Conservation (phyloP, 2,329 filamentous ascomycete genomes). For the Clarireedia sp. region DNA sequence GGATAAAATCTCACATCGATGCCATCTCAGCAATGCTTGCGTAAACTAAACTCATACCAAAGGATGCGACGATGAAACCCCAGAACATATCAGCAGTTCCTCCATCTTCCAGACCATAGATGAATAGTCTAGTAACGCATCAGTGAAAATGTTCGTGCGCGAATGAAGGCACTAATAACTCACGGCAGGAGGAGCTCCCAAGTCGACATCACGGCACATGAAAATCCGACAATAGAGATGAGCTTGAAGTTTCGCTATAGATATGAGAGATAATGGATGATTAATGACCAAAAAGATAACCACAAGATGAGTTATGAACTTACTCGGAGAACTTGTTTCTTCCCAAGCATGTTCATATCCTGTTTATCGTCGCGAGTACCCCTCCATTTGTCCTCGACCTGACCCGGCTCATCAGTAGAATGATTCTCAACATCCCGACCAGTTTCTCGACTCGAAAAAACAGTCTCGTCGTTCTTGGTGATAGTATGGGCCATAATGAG, state of each 20-base stretch:
- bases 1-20: constrained; percentile 7
- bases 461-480: neutral
- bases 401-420: neutral
- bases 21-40: constrained; percentile 23
- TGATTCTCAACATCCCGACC: constrained; percentile 15
- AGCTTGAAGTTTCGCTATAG: constrained; percentile 33
- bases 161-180: neutral
- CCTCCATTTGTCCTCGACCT: constrained; percentile 7
- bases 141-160: neutral
- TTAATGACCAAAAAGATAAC: too few species aligned
- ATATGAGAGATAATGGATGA: neutral
- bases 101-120: constrained; percentile 13
- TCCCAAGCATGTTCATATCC: constrained; percentile 12
- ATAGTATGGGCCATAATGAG: neutral
- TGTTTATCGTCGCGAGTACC: constrained; percentile 11
- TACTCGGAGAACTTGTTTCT: constrained; percentile 15
- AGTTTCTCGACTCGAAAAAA: neutral
- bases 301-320: neutral
- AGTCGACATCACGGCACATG: constrained; percentile 34
- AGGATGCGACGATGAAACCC: constrained; percentile 24
- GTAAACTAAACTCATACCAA: constrained; percentile 21
- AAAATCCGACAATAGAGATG: constrained; percentile 35
- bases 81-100: constrained; percentile 31
- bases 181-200: constrained; percentile 35
- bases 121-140: neutral